Evolutionary conservation across 2,329 filamentous ascomycete genomes (phyloP).

Genomic region (Escovopsis sp.): DNA sequence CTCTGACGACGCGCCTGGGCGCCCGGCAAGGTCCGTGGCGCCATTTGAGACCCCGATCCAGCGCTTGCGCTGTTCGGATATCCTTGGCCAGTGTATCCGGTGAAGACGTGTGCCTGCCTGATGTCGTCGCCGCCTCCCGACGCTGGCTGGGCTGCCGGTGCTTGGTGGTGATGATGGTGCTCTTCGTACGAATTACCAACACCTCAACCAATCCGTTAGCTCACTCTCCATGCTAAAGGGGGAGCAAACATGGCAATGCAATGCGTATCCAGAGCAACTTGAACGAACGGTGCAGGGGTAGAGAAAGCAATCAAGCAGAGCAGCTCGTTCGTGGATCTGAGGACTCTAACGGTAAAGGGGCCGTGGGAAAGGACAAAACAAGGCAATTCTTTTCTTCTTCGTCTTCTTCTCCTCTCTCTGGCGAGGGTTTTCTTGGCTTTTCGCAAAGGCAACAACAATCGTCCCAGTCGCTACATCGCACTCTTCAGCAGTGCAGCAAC

Average conservation of each 20-base stretch:
- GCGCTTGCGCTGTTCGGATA: constrained; percentile 33
- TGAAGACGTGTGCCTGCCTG: constrained; percentile 61
- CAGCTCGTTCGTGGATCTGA: too few relatives aligned
- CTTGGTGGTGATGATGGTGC: constrained; percentile 51
- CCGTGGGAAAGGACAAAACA: not conserved
- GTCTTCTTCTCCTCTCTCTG: too few relatives aligned
- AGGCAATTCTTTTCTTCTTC: not conserved
- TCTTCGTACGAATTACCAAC: constrained; percentile 47
- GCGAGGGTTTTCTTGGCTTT: too few relatives aligned
- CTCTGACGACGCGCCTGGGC: constrained; percentile 22
- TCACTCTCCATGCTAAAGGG: constrained; percentile 8
- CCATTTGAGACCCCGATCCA: constrained; percentile 49
- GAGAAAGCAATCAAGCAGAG: not conserved
- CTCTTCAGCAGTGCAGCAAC: constrained; percentile 10
- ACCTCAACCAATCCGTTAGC: constrained; percentile 29
- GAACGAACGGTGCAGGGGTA: too few relatives aligned
- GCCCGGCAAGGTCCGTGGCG: constrained; percentile 20
- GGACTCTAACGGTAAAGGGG: too few relatives aligned
- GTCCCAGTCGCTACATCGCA: constrained; percentile 3
- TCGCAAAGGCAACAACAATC: constrained; percentile 2
- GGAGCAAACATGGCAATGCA: constrained; percentile 4
- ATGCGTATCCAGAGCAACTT: not conserved
- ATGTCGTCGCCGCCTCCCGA: constrained; percentile 43
- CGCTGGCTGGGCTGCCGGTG: constrained; percentile 36
- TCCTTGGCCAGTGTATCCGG: constrained; percentile 48